phyloP scores from a whole-genome alignment of 2,329 filamentous ascomycete genomes.

The Hirsutella thompsonii region DNA sequence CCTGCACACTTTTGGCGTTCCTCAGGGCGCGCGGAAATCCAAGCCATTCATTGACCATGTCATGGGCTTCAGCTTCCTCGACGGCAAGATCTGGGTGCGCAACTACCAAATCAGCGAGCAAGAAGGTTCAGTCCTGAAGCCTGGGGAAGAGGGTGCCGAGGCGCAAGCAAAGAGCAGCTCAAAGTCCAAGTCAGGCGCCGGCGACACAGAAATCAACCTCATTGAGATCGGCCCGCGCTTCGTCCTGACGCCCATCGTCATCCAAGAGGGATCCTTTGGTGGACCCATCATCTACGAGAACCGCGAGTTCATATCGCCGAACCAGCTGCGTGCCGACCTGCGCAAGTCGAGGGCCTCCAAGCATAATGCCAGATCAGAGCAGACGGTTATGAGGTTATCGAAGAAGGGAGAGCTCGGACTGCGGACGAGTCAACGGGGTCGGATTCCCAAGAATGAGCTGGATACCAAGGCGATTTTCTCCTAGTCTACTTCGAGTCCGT shows the following conservation, averaged over 20 bases:
- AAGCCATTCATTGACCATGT: slow-evolving; percentile 97
- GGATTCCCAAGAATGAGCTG: slow-evolving; percentile 53
- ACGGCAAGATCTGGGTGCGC: slow-evolving; percentile 91
- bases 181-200: slow-evolving; percentile 27
- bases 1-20: slow-evolving; percentile 82
- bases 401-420: slow-evolving; percentile 71
- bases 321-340: slow-evolving; percentile 80
- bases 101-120: slow-evolving; percentile 89
- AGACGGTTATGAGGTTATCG: slow-evolving; percentile 55
- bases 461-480: slow-evolving; percentile 69
- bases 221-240: slow-evolving; percentile 92
- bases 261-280: slow-evolving; percentile 88
- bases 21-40: slow-evolving; percentile 72
- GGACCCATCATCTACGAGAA: slow-evolving; percentile 98
- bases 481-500: slow-evolving; percentile 21
- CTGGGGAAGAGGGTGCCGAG: slow-evolving; percentile 29
- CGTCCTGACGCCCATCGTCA: slow-evolving; percentile 86
- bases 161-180: slow-evolving; percentile 19
- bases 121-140: slow-evolving; percentile 41
- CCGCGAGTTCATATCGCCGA: slow-evolving; percentile 91
- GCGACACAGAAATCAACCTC: slow-evolving; percentile 66
- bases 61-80: slow-evolving; percentile 80
- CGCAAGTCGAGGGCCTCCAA: slow-evolving; percentile 61
- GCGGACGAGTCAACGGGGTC: slow-evolving; percentile 49
- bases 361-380: slow-evolving; percentile 67